Conservation (phyloP, 805 yeast genomes). For the Schwanniomyces yamadae region DNA sequence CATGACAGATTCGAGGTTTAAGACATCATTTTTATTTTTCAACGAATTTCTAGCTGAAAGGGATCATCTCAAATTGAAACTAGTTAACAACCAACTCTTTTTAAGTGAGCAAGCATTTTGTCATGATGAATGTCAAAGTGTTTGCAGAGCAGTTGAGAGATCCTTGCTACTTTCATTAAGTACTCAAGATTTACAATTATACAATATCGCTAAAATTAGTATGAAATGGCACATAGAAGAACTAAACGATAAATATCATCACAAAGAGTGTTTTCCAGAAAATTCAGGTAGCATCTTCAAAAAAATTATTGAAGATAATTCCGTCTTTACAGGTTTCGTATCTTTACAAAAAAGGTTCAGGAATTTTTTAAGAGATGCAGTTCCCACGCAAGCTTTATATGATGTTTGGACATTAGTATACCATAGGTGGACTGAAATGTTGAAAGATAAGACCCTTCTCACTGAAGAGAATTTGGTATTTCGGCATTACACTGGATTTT, state of each 20-base stretch:
- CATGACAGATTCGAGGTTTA: constrained; percentile 35
- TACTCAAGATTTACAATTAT: constrained; percentile 44
- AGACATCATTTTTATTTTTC: constrained; percentile 33
- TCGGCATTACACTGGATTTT: constrained; percentile 68
- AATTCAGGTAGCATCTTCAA: constrained; percentile 29
- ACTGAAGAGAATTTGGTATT: constrained; percentile 48
- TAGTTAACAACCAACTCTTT: constrained; percentile 3
- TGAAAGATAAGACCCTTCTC: constrained; percentile 22
- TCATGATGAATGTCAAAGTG: constrained; percentile 16
- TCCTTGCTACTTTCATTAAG: constrained; percentile 38
- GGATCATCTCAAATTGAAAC: not conserved
- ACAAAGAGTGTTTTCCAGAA: constrained; percentile 12
- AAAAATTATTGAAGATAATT: constrained; percentile 49
- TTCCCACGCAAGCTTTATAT: constrained; percentile 28
- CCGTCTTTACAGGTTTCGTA: constrained; percentile 64
- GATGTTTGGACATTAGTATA: constrained; percentile 48
- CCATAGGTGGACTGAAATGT: constrained; percentile 44
- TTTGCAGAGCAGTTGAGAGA: constrained; percentile 34
- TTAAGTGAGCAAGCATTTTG: constrained; percentile 3
- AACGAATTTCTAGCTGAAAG: constrained; percentile 32
- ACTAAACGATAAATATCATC: constrained; percentile 5
- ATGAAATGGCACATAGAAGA: constrained; percentile 32
- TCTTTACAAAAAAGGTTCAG: constrained; percentile 71
- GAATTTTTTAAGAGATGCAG: constrained; percentile 25
- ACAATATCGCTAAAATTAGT: constrained; percentile 36